Percentiles rank a stretch among this genome's conserved stretches.
These are phyloP conservation scores for Ramaria sp. DNA, from an alignment of 768 basidiomycete genomes.

Conservation along the genomic window DNA sequence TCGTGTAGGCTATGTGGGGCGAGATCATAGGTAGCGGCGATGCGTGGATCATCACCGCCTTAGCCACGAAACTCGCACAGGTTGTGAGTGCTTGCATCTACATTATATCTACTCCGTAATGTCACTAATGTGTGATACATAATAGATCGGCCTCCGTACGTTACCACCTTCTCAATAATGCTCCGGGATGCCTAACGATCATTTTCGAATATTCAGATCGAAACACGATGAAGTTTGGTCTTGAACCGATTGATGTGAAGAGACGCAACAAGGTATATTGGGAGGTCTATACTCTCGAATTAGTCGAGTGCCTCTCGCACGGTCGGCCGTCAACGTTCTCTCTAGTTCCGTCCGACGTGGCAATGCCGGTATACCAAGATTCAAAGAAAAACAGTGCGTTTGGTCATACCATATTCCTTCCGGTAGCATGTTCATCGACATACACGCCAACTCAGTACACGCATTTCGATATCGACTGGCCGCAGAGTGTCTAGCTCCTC, in stretches of 20 bases:
- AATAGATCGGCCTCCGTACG: constrained; percentile 59
- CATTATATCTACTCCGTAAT: background rate
- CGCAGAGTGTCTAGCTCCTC: constrained; percentile 4
- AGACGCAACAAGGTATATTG: constrained; percentile 63
- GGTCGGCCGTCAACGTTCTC: constrained; percentile 6
- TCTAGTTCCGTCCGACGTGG: constrained; percentile 4
- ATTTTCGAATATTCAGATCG: constrained; percentile 36
- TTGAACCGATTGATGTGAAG: constrained; percentile 50
- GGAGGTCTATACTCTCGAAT: constrained; percentile 39
- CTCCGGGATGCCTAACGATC: constrained; percentile 17
- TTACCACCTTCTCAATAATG: constrained; percentile 10
- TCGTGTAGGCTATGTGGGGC: constrained; percentile 7
- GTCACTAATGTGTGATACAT: background rate
- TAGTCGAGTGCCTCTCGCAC: constrained; percentile 4
- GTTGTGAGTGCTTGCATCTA: constrained; percentile 7
- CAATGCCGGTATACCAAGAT: background rate
- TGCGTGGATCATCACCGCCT: constrained; percentile 7
- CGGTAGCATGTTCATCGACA: background rate
- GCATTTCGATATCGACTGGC: constrained; percentile 4
- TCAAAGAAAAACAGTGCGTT: background rate
- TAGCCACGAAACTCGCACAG: constrained; percentile 8
- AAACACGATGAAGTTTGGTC: constrained; percentile 51
- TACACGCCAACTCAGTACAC: background rate
- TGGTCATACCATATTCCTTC: background rate
- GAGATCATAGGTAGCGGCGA: constrained; percentile 7